Conservation (phyloP, 1,139 yeast species). For the Scheffersomyces cryptocercus region DNA sequence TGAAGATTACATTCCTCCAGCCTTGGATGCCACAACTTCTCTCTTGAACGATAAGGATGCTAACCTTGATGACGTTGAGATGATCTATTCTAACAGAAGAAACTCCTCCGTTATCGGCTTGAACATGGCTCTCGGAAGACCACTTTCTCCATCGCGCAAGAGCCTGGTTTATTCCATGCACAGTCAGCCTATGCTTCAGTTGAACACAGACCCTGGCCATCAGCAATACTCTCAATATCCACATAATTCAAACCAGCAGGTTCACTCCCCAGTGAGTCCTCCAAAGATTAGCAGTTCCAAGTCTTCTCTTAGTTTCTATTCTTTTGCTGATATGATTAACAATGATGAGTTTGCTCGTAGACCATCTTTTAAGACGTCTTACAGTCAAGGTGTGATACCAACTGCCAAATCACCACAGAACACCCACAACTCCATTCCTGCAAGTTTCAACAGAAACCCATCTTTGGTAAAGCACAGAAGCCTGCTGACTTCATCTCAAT, state of each 20-base stretch:
- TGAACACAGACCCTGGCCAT: background rate
- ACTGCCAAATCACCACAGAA: slow-evolving; percentile 11
- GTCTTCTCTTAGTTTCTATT: slow-evolving; percentile 67
- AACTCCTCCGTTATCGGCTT: slow-evolving; percentile 61
- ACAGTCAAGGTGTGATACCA: slow-evolving; percentile 33
- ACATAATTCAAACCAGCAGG: slow-evolving; percentile 18
- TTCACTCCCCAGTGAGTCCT: slow-evolving; percentile 32
- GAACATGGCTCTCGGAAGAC: slow-evolving; percentile 60
- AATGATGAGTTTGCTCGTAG: slow-evolving; percentile 63
- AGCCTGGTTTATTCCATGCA: slow-evolving; percentile 38
- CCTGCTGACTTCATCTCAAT: slow-evolving; percentile 15
- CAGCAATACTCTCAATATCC: background rate
- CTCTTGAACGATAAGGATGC: slow-evolving; percentile 57
- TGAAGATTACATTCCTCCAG: slow-evolving; percentile 79
- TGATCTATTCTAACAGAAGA: slow-evolving; percentile 64
- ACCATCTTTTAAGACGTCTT: slow-evolving; percentile 48
- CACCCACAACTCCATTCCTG: slow-evolving; percentile 4
- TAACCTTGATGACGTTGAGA: slow-evolving; percentile 67
- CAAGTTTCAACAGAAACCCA: slow-evolving; percentile 8
- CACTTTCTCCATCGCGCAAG: slow-evolving; percentile 41
- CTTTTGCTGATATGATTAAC: slow-evolving; percentile 76
- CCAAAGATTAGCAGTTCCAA: slow-evolving; percentile 40
- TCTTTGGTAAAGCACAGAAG: slow-evolving; percentile 13
- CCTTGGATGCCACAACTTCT: slow-evolving; percentile 75
- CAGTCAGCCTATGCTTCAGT: slow-evolving; percentile 11